phyloP scores from a whole-genome alignment of 352 stramenopile genomes.

The Phytophthora constricta region DNA sequence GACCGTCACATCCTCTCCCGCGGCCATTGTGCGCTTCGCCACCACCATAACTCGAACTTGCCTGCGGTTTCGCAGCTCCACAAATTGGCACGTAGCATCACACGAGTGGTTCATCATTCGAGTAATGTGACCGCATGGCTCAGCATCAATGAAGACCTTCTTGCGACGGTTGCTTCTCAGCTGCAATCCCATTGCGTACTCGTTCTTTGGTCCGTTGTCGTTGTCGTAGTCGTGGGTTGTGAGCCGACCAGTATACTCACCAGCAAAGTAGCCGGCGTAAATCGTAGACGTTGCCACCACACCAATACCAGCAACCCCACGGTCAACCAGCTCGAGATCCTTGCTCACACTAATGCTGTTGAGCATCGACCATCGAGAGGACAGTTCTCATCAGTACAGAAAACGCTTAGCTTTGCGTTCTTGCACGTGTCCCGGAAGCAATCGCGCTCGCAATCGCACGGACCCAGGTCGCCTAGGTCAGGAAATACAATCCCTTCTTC shows the following conservation, averaged over 20 bases:
- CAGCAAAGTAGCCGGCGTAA: neutral
- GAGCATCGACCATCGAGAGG: neutral
- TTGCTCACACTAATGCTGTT: neutral
- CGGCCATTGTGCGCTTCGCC: neutral
- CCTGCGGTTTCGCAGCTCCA: neutral
- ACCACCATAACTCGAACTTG: neutral
- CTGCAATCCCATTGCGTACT: neutral
- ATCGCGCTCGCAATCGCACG: neutral
- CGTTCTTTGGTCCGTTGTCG: neutral
- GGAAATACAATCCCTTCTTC: neutral
- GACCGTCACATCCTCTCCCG: slow-evolving; percentile 1
- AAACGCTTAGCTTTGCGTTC: neutral
- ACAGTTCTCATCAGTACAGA: neutral
- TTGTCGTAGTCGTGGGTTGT: neutral
- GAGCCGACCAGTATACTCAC: neutral
- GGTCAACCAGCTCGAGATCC: neutral
- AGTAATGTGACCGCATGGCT: neutral
- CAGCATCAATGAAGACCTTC: neutral
- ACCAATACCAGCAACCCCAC: neutral
- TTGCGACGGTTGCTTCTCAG: neutral
- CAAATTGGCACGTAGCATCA: neutral
- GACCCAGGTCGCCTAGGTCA: neutral
- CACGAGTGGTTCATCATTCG: neutral
- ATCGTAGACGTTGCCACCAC: neutral
- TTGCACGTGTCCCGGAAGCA: neutral